Evolutionary conservation across 164 flowering plant genomes (phyloP).

Genomic region (Aristolochia contorta): DNA sequence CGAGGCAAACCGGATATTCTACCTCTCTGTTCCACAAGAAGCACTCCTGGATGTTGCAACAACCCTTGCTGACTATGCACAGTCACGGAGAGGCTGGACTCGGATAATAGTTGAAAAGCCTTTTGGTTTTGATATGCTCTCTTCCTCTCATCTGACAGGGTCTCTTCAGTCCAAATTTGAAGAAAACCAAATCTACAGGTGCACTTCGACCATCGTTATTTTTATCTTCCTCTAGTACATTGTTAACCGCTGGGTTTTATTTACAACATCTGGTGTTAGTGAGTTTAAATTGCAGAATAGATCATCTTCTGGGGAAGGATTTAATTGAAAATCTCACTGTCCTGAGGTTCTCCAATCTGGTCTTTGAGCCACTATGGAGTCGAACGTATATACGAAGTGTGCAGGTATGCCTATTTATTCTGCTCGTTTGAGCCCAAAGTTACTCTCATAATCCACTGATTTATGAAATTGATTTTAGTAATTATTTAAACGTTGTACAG

Average conservation of each 20-base stretch:
- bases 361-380: constrained; percentile 64
- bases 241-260: too few relatives aligned
- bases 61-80: constrained; percentile 37
- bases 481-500: constrained; percentile 12
- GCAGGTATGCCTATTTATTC: constrained; percentile 24
- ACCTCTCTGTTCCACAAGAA: constrained; percentile 64
- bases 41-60: constrained; percentile 46
- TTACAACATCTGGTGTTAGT: constrained; percentile 1
- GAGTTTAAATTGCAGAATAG: constrained; percentile 38
- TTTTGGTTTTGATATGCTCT: constrained; percentile 39
- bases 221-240: too few relatives aligned
- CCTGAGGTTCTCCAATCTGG: constrained; percentile 50
- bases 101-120: constrained; percentile 57
- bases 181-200: constrained; percentile 62
- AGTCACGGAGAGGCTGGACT: constrained; percentile 45
- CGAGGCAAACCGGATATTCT: constrained; percentile 50
- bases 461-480: constrained; percentile 5
- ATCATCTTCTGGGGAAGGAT: constrained; percentile 54
- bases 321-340: constrained; percentile 56
- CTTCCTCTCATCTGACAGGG: constrained; percentile 30
- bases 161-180: constrained; percentile 37
- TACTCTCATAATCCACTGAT: background rate
- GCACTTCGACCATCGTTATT: background rate
- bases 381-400: constrained; percentile 40
- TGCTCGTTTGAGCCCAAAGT: too few relatives aligned